Conservation (phyloP, 2,329 filamentous ascomycete species). For the Cytospora paraplurivora region DNA sequence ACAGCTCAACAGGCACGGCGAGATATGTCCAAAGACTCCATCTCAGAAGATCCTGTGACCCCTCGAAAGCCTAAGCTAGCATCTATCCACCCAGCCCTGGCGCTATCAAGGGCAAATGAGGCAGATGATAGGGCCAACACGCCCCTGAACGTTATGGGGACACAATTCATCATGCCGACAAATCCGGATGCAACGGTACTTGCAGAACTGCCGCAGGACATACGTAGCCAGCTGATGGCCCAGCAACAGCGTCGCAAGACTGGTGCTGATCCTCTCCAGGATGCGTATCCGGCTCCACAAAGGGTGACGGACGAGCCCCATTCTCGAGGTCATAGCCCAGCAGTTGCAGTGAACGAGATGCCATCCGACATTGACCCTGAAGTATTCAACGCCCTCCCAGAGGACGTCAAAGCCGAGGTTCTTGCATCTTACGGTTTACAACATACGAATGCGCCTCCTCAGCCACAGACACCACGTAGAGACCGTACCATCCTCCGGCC, state of each 20-base stretch:
- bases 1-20: slow-evolving; percentile 33
- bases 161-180: slow-evolving; percentile 87
- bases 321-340: slow-evolving; percentile 45
- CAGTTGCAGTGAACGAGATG: slow-evolving; percentile 40
- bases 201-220: slow-evolving; percentile 80
- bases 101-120: slow-evolving; percentile 52
- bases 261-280: slow-evolving; percentile 32
- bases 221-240: slow-evolving; percentile 72
- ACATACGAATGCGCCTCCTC: slow-evolving; percentile 33
- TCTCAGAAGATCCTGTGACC: slow-evolving; percentile 56
- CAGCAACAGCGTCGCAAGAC: slow-evolving; percentile 46
- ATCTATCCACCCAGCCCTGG: slow-evolving; percentile 54
- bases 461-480: slow-evolving; percentile 59
- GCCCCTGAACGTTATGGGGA: slow-evolving; percentile 78
- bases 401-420: slow-evolving; percentile 83
- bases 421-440: slow-evolving; percentile 66
- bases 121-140: slow-evolving; percentile 60
- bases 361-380: slow-evolving; percentile 84
- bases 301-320: slow-evolving; percentile 31
- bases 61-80: slow-evolving; percentile 51
- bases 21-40: slow-evolving; percentile 50
- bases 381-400: slow-evolving; percentile 79
- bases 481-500: slow-evolving; percentile 51
- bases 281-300: slow-evolving; percentile 34
- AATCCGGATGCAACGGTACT: slow-evolving; percentile 82